Conservation (phyloP, 148 eudicot genomes). For the Spergularia marina region DNA sequence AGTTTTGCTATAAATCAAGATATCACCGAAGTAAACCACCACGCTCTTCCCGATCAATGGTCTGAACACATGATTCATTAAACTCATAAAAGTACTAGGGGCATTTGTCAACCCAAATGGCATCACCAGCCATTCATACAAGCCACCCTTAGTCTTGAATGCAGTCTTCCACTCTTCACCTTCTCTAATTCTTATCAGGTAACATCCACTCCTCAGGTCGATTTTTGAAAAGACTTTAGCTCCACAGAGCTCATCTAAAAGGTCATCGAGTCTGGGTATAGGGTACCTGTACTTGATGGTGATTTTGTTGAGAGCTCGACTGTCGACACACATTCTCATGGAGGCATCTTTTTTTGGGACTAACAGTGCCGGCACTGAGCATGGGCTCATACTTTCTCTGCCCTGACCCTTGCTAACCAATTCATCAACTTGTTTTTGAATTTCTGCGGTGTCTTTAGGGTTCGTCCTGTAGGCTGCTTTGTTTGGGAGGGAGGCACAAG, state of each 20-base stretch:
- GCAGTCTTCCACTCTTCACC: neutral
- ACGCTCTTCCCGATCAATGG: no score
- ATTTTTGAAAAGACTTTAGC: neutral
- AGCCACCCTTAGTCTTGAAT: neutral
- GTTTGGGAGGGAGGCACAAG: neutral
- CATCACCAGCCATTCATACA: neutral
- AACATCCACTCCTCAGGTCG: no score
- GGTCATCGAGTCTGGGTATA: neutral
- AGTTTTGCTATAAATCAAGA: neutral
- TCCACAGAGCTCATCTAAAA: neutral
- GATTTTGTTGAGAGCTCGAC: neutral
- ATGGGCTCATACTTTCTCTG: neutral
- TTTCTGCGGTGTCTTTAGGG: neutral
- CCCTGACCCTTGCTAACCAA: neutral
- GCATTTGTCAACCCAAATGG: neutral
- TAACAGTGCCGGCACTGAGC: neutral
- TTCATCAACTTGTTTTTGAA: neutral
- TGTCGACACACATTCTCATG: neutral
- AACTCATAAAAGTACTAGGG: neutral
- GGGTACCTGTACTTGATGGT: neutral
- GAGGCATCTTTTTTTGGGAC: neutral
- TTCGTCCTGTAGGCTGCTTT: neutral
- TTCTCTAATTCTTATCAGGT: no score
- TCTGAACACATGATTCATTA: neutral
- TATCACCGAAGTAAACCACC: no score